Evolutionary conservation across 176 grass and related monocot genomes (phyloP), one percentile per base, ranked within the genome.

Genomic region (Carex pumila): DNA sequence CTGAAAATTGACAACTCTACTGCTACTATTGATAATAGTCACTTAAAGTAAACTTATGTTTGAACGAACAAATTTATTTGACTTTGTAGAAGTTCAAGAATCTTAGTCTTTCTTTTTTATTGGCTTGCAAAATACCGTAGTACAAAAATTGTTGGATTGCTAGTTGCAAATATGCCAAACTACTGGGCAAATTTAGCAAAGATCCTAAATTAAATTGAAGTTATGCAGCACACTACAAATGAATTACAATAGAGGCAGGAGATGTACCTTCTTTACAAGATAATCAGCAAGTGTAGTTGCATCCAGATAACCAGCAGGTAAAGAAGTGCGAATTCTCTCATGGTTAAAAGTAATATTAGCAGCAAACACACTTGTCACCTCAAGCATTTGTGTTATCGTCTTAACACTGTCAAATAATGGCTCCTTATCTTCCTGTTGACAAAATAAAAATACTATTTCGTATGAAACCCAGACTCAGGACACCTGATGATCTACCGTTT

Each of bases 201-300:
- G 45, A 75, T 25, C 47, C 10, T 74, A 29, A 54, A 12, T 54
- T 50, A 39, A 75, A 75, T 53, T 54, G 11, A 75, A 75, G 49
- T 53, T 56, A 18, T 78, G 52, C 25, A 78, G 13, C 25, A 57
- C 17, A 78, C 73, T 57, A 53, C 12, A 54, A 56, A 57, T 78
- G 49, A 78, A 78, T 8, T 17, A 78, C 12, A 78, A 78, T 57
- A 31, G 31, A 57, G 52, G 73, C 52, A 78, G 32, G 29, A 12
- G 15, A 37, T 81, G 80, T 92, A 98, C 96, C 92, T 95, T 98
- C 83, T 98, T 95, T 60, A 98, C 96, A 63, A 98, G 96, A 90
- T 98, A 98, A 95, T 98, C 96, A 1, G 93, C 96, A 71, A 98
- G 88, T 18, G 96, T 98, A 25, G 95, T 98, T 64, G 95, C 95